phyloP scores from a whole-genome alignment of 495 filamentous ascomycete genomes.

The Sphaerosporella brunnea region DNA sequence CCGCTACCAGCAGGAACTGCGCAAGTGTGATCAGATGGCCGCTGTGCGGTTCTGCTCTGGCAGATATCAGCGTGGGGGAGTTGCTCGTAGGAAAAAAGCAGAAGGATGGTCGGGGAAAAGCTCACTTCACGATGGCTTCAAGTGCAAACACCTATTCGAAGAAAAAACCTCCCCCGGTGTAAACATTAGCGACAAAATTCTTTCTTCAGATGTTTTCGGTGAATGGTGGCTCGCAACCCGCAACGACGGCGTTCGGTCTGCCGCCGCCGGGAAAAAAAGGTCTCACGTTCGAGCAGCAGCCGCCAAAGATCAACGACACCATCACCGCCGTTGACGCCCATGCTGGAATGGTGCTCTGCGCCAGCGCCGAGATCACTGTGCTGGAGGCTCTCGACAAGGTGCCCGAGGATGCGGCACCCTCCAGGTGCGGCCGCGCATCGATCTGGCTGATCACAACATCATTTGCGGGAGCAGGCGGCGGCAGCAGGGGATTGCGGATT shows the following conservation, averaged over 20 bases:
- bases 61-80: not conserved
- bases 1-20: slow-evolving; percentile 72
- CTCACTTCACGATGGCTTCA: slow-evolving; percentile 83
- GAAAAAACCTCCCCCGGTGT: slow-evolving; percentile 98
- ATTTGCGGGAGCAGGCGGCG: not conserved
- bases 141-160: slow-evolving; percentile 91
- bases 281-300: slow-evolving; percentile 89
- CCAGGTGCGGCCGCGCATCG: slow-evolving; percentile 25
- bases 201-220: not conserved
- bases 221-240: slow-evolving; percentile 1
- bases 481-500: not conserved
- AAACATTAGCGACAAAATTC: slow-evolving; percentile 78
- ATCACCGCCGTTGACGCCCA: slow-evolving; percentile 54
- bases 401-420: slow-evolving; percentile 1
- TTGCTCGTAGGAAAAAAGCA: not conserved
- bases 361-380: slow-evolving; percentile 28
- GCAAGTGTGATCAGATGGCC: slow-evolving; percentile 81
- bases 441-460: slow-evolving; percentile 18
- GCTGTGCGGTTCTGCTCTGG: slow-evolving; percentile 42
- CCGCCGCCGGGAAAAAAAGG: too few relatives aligned
- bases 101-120: not conserved
- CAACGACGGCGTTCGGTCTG: not conserved
- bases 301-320: slow-evolving; percentile 81
- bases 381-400: slow-evolving; percentile 8
- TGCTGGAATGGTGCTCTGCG: slow-evolving; percentile 40